phyloP scores from a whole-genome alignment of 805 yeast species.

The Schizosaccharomyces cryophilus region DNA sequence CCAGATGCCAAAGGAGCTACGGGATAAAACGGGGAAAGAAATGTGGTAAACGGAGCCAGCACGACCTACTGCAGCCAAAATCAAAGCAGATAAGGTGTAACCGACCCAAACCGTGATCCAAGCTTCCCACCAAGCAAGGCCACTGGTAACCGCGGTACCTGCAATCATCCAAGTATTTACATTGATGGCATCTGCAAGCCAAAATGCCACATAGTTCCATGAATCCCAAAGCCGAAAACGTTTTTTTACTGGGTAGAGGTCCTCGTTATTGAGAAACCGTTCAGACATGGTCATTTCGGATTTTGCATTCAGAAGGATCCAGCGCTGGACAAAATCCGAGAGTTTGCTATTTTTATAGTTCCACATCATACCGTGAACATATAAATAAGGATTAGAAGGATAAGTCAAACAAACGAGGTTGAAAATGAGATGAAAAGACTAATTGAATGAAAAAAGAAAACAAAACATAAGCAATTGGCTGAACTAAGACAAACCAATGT shows the following conservation, averaged over 20 bases:
- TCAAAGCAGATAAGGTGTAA: slow-evolving; percentile 39
- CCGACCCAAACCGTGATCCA: slow-evolving; percentile 87
- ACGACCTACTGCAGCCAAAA: slow-evolving; percentile 31
- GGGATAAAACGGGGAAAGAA: slow-evolving; percentile 58
- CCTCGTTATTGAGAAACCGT: not conserved
- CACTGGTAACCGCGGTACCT: slow-evolving; percentile 54
- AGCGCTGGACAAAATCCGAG: too few relatives aligned
- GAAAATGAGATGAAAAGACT: too few relatives aligned
- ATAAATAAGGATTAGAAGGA: too few relatives aligned
- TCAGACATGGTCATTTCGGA: not conserved
- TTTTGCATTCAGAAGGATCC: not conserved
- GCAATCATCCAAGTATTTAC: slow-evolving; percentile 83
- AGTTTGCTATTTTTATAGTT: too few relatives aligned
- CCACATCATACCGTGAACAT: too few relatives aligned
- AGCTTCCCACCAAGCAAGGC: slow-evolving; percentile 74
- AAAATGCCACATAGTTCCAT: slow-evolving; percentile 37
- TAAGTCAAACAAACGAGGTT: too few relatives aligned
- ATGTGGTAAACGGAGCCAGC: slow-evolving; percentile 59
- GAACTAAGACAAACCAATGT: too few relatives aligned
- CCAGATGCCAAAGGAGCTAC: slow-evolving; percentile 69
- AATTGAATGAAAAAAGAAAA: too few relatives aligned
- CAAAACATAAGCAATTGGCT: too few relatives aligned
- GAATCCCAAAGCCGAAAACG: not conserved
- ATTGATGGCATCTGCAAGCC: slow-evolving; percentile 80
- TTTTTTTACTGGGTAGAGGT: not conserved